Evolutionary conservation across 2,329 filamentous ascomycete species (phyloP).

Genomic region (Claviceps fusiformis): DNA sequence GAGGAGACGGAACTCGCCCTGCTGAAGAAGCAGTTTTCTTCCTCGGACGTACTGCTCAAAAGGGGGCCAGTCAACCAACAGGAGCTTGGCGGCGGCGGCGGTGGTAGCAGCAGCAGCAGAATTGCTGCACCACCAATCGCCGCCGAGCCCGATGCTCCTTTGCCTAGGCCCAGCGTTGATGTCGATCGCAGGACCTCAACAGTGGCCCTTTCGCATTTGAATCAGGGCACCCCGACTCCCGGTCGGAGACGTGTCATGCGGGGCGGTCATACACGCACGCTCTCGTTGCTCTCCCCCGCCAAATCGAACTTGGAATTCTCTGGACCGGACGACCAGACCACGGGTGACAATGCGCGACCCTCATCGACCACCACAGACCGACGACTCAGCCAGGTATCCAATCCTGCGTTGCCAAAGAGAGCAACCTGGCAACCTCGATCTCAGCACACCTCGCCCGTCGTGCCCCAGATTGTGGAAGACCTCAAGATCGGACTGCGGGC

Average conservation of each 20-base stretch:
- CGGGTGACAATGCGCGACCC: slow-evolving; percentile 11
- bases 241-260: slow-evolving; percentile 51
- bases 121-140: slow-evolving; percentile 1
- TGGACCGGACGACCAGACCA: slow-evolving; percentile 24
- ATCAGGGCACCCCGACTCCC: slow-evolving; percentile 28
- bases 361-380: slow-evolving; percentile 15
- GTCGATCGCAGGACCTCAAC: slow-evolving; percentile 61
- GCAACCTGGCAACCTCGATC: slow-evolving; percentile 45
- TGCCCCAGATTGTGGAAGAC: slow-evolving; percentile 77
- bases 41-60: slow-evolving; percentile 65
- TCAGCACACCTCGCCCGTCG: slow-evolving; percentile 27
- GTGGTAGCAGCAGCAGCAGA: not conserved
- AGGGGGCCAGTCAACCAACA: slow-evolving; percentile 30
- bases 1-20: slow-evolving; percentile 65
- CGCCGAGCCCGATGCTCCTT: slow-evolving; percentile 19
- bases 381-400: slow-evolving; percentile 21
- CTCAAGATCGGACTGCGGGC: slow-evolving; percentile 83
- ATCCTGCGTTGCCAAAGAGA: slow-evolving; percentile 35
- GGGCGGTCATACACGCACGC: slow-evolving; percentile 47
- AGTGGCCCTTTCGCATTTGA: slow-evolving; percentile 35
- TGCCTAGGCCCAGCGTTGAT: slow-evolving; percentile 37
- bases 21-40: slow-evolving; percentile 74
- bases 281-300: slow-evolving; percentile 71
- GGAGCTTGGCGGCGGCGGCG: not conserved
- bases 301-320: slow-evolving; percentile 31